Percentiles rank a stretch among this genome's conserved stretches.
Conservation (phyloP, 2,329 filamentous ascomycete species). For the Arthrobotrys conoides region DNA sequence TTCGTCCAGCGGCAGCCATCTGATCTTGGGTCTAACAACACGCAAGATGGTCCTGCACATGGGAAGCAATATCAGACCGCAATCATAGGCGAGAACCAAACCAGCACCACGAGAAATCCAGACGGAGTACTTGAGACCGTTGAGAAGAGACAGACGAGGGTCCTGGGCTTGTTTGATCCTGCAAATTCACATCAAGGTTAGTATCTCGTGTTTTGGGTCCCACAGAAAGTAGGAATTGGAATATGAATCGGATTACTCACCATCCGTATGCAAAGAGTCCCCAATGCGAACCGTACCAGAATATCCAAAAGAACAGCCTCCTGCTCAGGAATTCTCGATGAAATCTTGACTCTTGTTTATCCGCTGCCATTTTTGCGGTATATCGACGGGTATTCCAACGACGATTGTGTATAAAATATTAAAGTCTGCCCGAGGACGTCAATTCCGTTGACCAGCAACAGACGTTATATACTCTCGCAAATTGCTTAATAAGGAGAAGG, state of each 20-base stretch:
- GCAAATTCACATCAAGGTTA: constrained; percentile 49
- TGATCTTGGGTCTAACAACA: constrained; percentile 85
- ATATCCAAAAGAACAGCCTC: constrained; percentile 83
- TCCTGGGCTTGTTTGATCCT: constrained; percentile 86
- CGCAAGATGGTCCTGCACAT: constrained; percentile 94
- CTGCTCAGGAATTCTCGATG: constrained; percentile 77
- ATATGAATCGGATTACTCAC: constrained; percentile 71
- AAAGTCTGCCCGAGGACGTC: constrained; percentile 25
- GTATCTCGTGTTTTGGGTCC: not conserved
- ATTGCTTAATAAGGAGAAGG: not conserved
- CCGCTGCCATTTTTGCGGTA: constrained; percentile 67
- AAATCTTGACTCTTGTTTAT: constrained; percentile 66
- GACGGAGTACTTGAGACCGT: constrained; percentile 86
- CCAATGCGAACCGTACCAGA: constrained; percentile 85
- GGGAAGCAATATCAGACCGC: constrained; percentile 87
- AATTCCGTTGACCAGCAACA: constrained; percentile 65
- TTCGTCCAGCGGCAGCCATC: constrained; percentile 93
- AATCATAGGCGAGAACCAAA: constrained; percentile 85
- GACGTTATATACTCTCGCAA: constrained; percentile 48
- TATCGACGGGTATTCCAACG: constrained; percentile 13
- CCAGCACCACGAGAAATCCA: constrained; percentile 97
- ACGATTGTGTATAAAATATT: constrained; percentile 38
- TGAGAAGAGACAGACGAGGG: constrained; percentile 79
- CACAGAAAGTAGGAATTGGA: not conserved
- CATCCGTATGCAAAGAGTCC: constrained; percentile 87